phyloP scores from a whole-genome alignment of 257 asterid genomes.

The Scutellaria baicalensis region DNA sequence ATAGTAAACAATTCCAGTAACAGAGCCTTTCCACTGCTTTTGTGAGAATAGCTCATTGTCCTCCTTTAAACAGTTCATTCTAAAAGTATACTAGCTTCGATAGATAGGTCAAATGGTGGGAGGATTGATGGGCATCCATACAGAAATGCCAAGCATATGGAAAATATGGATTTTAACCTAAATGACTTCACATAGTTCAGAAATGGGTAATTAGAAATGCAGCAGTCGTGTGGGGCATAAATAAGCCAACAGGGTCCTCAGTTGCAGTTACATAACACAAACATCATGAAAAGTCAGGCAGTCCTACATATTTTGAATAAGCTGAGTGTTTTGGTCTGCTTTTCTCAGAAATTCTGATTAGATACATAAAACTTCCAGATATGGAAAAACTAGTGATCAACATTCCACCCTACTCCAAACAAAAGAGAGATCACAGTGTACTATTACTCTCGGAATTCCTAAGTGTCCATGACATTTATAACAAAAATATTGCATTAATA shows the following conservation, averaged over 20 bases:
- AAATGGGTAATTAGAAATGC: neutral
- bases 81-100: neutral
- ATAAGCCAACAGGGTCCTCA: neutral
- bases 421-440: neutral
- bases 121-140: neutral
- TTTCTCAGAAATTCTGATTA: neutral
- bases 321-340: neutral
- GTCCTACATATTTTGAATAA: neutral
- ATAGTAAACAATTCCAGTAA: neutral
- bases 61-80: neutral
- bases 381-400: neutral
- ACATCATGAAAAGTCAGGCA: neutral
- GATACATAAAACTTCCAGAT: neutral
- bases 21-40: neutral
- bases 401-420: neutral
- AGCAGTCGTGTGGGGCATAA: neutral
- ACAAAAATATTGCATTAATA: neutral
- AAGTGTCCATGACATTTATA: neutral
- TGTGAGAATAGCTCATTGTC: neutral
- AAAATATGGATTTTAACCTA: neutral
- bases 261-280: neutral
- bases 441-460: neutral
- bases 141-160: neutral
- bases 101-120: slow-evolving; percentile 1
- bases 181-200: neutral